Evolutionary conservation across 75 land plant species (phyloP).

Genomic region (Pinus albicaulis): DNA sequence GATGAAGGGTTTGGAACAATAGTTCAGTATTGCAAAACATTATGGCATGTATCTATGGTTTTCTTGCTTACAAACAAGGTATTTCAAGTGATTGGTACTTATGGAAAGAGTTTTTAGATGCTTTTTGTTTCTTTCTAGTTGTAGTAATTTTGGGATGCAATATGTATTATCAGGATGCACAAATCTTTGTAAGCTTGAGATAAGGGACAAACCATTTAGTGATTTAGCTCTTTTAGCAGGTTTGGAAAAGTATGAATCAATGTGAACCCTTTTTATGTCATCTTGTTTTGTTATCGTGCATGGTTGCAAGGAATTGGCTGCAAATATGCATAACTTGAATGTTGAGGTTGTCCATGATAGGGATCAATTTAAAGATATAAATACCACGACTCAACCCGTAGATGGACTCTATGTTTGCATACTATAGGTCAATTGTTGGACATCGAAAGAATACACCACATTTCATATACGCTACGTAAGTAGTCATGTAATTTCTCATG

Average conservation of each 20-base stretch:
- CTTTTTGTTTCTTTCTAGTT: constrained; percentile 82
- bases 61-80: constrained; percentile 76
- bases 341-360: constrained; percentile 75
- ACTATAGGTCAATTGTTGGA: constrained; percentile 70
- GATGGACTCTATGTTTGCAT: constrained; percentile 83
- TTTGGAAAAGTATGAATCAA: constrained; percentile 77
- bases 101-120: constrained; percentile 27
- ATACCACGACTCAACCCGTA: constrained; percentile 19
- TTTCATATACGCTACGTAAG: constrained; percentile 52
- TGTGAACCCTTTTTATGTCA: constrained; percentile 98
- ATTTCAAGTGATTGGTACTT: constrained; percentile 75
- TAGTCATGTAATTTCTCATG: neutral
- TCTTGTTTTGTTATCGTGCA: constrained; percentile 61
- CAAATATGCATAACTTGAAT: constrained; percentile 65
- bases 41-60: constrained; percentile 65
- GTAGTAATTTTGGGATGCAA: constrained; percentile 74
- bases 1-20: constrained; percentile 95
- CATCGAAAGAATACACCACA: constrained; percentile 73
- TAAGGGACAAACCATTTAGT: constrained; percentile 82
- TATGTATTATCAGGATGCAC: constrained; percentile 72
- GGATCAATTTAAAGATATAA: constrained; percentile 14
- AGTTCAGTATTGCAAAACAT: constrained; percentile 57
- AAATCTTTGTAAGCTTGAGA: constrained; percentile 83
- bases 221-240: constrained; percentile 68
- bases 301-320: constrained; percentile 63